phyloP scores from a whole-genome alignment of 2,329 filamentous ascomycete genomes.

The Cyanodermella asteris region DNA sequence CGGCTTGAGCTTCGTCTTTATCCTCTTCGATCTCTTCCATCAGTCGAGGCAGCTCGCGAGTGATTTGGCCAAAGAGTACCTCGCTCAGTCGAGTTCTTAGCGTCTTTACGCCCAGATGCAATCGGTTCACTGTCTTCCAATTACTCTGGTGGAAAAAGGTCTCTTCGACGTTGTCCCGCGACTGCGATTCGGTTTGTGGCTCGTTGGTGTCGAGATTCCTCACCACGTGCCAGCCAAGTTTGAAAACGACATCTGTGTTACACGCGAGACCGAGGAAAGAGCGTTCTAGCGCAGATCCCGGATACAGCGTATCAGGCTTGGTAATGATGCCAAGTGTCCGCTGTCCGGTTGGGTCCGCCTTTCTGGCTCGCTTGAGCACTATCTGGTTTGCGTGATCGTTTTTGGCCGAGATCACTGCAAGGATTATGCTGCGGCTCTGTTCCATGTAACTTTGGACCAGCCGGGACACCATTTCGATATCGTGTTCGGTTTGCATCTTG shows the following conservation, averaged over 20 bases:
- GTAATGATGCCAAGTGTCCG: constrained; percentile 24
- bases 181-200: no score
- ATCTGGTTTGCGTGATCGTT: constrained; percentile 19
- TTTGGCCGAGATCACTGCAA: constrained; percentile 22
- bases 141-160: constrained; percentile 8
- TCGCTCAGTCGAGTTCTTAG: constrained; percentile 8
- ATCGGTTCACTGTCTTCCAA: constrained; percentile 6
- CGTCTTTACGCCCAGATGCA: constrained; percentile 6
- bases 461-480: constrained; percentile 23
- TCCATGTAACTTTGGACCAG: constrained; percentile 23
- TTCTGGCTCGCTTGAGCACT: constrained; percentile 10
- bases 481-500: constrained; percentile 23
- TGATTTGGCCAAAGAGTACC: constrained; percentile 9
- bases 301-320: constrained; percentile 17
- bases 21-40: constrained; percentile 14
- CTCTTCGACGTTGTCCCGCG: constrained; percentile 7
- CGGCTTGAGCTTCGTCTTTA: constrained; percentile 12
- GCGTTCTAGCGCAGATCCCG: constrained; percentile 10
- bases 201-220: constrained; percentile 1
- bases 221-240: constrained; percentile 16
- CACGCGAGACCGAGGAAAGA: constrained; percentile 12
- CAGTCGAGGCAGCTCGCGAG: constrained; percentile 8
- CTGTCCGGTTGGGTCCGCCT: constrained; percentile 14
- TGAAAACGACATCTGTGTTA: constrained; percentile 13
- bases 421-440: constrained; percentile 22